Evolutionary conservation across 2,329 filamentous ascomycete species (phyloP), one percentile per base, ranked within the genome.

Genomic region (Curvularia sp.): DNA sequence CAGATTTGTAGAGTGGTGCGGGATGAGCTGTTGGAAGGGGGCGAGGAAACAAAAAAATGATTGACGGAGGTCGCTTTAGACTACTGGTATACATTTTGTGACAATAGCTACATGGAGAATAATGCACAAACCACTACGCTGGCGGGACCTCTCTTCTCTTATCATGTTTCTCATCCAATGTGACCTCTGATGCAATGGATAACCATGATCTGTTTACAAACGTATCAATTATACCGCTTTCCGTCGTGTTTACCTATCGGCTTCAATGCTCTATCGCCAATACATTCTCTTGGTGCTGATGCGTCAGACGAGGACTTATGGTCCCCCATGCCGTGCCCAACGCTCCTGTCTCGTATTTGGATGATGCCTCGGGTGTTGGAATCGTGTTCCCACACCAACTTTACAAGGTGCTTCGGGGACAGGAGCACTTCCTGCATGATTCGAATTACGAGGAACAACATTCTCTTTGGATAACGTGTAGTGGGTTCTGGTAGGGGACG

Each of bases 1-100:
- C 84, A 83, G 65, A 76, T 87, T 21, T 79, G 87, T 28, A 80
- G 81, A 45, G 79, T 88, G 41, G 73, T 88, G 5, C 76, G 78
- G 12, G 85, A 88, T 57, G 79, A 81, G 34, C 79, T 15, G 19
- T 21, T 5, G 27, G 25, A 41, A 3, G 43, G 42, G 43, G 18
- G 34, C 13, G 32, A 6, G 8, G 10, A 51, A 25, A 19, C n/a
- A 8, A 19, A 52, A 8, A 8, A 47, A 19, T 15, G 7, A 50
- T 48, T 21, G n/a, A 12, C 1, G 15, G 8, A 12, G 21, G 7
- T 42, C 7, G 13, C 13, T 36, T 45, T 7, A 42, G 18, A 42
- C 39, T 21, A 42, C 39, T 23, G n/a, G 21, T 42, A 19, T 42
- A 21, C n/a, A 32, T n/a, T 36, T 36, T 36, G 32, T 36, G 32